These are phyloP conservation scores for Potentilla sterilis DNA, from an alignment of 306 rosid genomes.

Conservation along the genomic window DNA sequence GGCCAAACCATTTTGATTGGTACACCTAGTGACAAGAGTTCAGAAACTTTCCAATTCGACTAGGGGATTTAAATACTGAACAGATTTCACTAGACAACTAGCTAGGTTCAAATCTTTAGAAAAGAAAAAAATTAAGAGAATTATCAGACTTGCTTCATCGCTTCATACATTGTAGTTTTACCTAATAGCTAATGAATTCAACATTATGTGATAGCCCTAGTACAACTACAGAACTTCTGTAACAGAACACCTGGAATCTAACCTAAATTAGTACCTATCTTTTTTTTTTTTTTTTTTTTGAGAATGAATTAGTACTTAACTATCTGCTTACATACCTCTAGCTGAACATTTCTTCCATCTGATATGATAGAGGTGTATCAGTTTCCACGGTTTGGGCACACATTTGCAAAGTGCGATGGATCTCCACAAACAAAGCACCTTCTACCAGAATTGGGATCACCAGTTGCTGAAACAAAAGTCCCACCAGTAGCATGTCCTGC, in stretches of 20 bases:
- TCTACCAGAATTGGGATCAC: constrained; percentile 85
- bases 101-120: too few species aligned
- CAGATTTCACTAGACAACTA: too few species aligned
- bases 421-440: constrained; percentile 88
- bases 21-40: too few species aligned
- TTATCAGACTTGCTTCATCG: neutral
- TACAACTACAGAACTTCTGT: neutral
- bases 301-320: neutral
- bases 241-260: neutral
- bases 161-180: neutral
- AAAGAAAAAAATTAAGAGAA: neutral
- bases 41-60: too few species aligned
- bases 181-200: neutral
- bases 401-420: constrained; percentile 90
- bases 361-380: constrained; percentile 25
- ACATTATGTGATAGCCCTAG: neutral
- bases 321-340: neutral
- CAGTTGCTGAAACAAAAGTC: constrained; percentile 85
- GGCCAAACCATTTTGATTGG: too few species aligned
- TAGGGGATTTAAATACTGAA: too few species aligned
- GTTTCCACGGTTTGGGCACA: constrained; percentile 71
- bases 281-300: neutral
- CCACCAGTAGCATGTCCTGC: constrained; percentile 37
- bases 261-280: neutral
- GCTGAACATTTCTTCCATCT: neutral